phyloP scores from a whole-genome alignment of 495 filamentous ascomycete species.

The Tuber melanosporum region DNA sequence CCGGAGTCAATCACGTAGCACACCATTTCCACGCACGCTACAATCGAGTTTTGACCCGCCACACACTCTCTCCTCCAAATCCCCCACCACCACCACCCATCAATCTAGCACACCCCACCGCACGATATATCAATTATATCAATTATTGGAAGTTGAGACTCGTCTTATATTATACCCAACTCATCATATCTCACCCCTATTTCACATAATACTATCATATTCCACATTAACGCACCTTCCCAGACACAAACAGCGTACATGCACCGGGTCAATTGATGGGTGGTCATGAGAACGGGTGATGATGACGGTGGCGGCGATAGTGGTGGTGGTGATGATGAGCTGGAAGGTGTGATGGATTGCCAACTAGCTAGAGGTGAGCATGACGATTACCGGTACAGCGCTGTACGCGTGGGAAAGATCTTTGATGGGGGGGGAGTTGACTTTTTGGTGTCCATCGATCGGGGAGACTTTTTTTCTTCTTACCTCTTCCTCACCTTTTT shows the following conservation, averaged over 20 bases:
- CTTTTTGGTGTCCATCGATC: background rate
- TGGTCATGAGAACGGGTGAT: background rate
- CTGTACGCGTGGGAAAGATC: background rate
- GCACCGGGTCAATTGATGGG: background rate
- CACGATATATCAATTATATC: background rate
- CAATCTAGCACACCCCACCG: conserved; percentile 7
- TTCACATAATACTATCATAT: background rate
- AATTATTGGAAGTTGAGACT: background rate
- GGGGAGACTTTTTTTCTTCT: background rate
- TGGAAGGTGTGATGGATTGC: background rate
- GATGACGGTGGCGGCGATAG: background rate
- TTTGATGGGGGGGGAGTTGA: background rate
- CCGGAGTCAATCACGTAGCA: conserved; percentile 5
- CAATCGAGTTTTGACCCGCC: background rate
- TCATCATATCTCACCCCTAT: background rate
- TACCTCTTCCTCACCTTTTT: background rate
- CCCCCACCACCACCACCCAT: background rate
- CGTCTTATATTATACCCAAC: background rate
- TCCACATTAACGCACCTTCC: background rate
- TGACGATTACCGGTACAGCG: background rate
- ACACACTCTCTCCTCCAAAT: background rate
- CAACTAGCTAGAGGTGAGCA: background rate
- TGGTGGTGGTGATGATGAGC: background rate
- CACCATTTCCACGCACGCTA: background rate
- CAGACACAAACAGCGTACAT: background rate